Evolutionary conservation across 2,329 filamentous ascomycete species (phyloP), one percentile per base, ranked within the genome.

Genomic region (Trichoderma semiorbis): DNA sequence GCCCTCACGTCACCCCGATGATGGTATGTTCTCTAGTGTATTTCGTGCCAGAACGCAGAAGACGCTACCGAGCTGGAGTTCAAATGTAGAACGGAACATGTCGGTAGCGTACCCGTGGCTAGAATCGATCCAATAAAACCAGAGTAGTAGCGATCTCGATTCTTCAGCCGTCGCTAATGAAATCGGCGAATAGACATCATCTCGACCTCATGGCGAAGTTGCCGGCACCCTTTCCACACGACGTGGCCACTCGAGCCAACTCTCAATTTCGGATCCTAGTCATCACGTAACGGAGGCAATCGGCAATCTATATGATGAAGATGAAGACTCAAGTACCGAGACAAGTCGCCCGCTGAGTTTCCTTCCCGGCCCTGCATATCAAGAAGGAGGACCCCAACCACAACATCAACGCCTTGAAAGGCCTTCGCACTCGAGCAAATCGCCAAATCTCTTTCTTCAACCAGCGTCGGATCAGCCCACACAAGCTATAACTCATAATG

Each of bases 271-370:
- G 81, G 94, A 97, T 83, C 92, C 95, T 73, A 94, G 88, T 83
- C 94, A 97, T 83, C 95, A 97, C 88, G 93, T 97, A 80, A 97
- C 94, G 71, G 95, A 97, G 81, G 92, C 94, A 72, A 97, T 97
- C 81, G 93, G 93, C 67, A 94, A 94, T 77, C 89, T 97, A 82
- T 97, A 98, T 82, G 93, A 92, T 78, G 92, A 93, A 78, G 89
- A 90, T 78, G 89, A 91, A 75, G 89, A 93, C 76, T 88, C 82
- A 3, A 87, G 89, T 75, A 88, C 82, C 18, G 84, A 84, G 72
- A 81, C 83, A 70, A 81, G 84, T 53, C 89, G 92, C 60, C 93
- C 93, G 43, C 82, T 95, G 77, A 95, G 93, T 83, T 96, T 94
- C 82, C 86, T 95, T 69, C 77, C 79, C 76, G 86, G 85, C 62